Base-by-base conservation (phyloP, 2,329 filamentous ascomycete genomes). In the Colletotrichum melonis region DNA sequence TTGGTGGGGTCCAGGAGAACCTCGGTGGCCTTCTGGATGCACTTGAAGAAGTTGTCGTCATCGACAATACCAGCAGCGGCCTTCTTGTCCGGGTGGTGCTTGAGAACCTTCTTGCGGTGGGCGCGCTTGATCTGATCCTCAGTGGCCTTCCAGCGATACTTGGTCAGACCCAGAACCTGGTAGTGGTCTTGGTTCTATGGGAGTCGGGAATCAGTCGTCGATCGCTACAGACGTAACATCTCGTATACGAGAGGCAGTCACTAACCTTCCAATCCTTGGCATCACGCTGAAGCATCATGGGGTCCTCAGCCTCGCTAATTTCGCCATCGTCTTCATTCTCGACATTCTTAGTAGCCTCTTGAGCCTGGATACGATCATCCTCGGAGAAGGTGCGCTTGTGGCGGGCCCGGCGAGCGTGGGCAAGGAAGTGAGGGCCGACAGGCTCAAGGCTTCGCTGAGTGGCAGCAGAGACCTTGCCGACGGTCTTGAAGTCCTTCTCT, bases 41-140 rank as follows among this genome's bases (percentile, higher is more conserved):
- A 99, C 90, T 99, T 99, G 93, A 99, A 99, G 89, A 99, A 99
- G 84, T 94, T 94, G 84, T 99, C 97, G 85, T 98, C 96, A 80
- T 98, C 95, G 78, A 91, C 90, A 79, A 91, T 90, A 75, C 97
- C 97, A 60, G 92, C 90, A 32, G 97, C 97, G 19, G 97, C 97
- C 88, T 97, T 97, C 92, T 99, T 99, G 85, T 99, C 97, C 75
- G 97, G 97, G 85, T 99, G 97, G 85, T 99, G 97, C 87, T 95
- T 96, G 77, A 99, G 93, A 77, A 99, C 97, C 93, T 99, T 99
- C 92, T 97, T 98, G 88, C 97, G 95, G 88, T 99, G 96, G 78
- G 97, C 97, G 79, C 94, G 94, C 90, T 98, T 98, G 89, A 99
- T 98, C 88, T 98, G 96, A 78, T 98, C 96, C 85, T 98, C 95